Conservation (phyloP, 2,329 filamentous ascomycete species). For the Akanthomyces lecanii region DNA sequence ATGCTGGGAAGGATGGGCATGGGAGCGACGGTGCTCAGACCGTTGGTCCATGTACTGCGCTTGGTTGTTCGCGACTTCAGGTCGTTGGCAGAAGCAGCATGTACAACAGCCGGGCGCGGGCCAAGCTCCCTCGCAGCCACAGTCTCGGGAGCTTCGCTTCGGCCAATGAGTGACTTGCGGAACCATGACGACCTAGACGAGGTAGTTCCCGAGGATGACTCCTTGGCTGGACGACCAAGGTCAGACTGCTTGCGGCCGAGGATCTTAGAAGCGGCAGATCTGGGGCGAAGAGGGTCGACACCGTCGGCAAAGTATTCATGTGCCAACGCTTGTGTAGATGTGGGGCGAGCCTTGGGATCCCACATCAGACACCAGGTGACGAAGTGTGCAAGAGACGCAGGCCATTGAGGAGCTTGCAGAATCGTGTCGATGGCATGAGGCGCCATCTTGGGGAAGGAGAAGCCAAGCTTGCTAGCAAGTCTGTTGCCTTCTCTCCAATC, state of each 20-base stretch:
- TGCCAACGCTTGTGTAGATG: conserved; percentile 86
- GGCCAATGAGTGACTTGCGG: conserved; percentile 84
- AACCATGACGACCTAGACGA: conserved; percentile 94
- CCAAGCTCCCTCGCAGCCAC: conserved; percentile 47
- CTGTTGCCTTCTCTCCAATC: conserved; percentile 96
- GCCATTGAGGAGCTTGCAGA: conserved; percentile 87
- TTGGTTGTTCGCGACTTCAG: conserved; percentile 58
- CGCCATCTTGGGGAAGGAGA: conserved; percentile 99
- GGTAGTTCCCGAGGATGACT: conserved; percentile 55
- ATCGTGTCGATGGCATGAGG: conserved; percentile 96
- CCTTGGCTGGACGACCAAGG: conserved; percentile 63
- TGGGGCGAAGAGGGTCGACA: conserved; percentile 86
- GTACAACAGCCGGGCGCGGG: conserved; percentile 43
- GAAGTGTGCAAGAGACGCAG: conserved; percentile 78
- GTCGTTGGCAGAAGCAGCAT: conserved; percentile 39
- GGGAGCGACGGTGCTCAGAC: conserved; percentile 72
- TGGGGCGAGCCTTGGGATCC: conserved; percentile 90
- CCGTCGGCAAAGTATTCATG: conserved; percentile 95
- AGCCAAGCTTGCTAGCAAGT: conserved; percentile 91
- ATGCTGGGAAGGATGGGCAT: conserved; percentile 97
- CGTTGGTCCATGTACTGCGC: conserved; percentile 90
- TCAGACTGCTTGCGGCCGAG: conserved; percentile 89
- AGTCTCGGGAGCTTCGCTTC: conserved; percentile 65
- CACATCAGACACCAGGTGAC: conserved; percentile 99
- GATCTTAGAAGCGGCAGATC: conserved; percentile 78